Evolutionary conservation across 2,329 filamentous ascomycete genomes (phyloP).

Genomic region (Leptographium lundbergii): DNA sequence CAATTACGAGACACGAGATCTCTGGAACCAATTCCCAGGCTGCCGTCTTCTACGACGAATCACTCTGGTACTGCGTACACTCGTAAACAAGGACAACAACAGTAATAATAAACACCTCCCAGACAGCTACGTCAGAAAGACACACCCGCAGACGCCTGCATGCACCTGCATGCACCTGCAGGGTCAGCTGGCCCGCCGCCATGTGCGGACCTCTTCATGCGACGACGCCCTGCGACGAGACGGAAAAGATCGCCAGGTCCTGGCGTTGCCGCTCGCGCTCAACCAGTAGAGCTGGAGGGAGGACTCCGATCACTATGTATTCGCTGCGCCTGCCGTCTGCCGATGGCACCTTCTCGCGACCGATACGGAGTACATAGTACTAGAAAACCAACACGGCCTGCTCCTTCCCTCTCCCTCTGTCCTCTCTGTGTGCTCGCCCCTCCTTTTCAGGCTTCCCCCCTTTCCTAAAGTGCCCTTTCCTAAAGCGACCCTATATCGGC

Average conservation of each 20-base stretch:
- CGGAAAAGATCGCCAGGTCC: too few species aligned
- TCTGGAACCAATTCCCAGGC: too few species aligned
- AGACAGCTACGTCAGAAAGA: neutral
- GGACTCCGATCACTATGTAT: too few species aligned
- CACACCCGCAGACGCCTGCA: too few species aligned
- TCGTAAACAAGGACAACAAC: too few species aligned
- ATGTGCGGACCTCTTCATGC: neutral
- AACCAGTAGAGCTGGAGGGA: too few species aligned
- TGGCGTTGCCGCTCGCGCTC: too few species aligned
- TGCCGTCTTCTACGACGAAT: too few species aligned
- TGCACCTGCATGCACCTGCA: neutral
- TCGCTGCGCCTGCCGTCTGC: neutral
- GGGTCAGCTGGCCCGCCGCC: neutral
- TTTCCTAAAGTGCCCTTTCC: neutral
- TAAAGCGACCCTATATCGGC: neutral
- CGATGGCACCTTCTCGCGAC: neutral
- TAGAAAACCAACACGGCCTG: constrained; percentile 6
- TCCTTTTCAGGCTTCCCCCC: neutral
- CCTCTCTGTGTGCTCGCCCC: neutral
- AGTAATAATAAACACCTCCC: neutral
- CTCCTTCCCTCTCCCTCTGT: constrained; percentile 1
- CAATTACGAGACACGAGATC: too few species aligned
- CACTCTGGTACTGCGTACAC: too few species aligned
- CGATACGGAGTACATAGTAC: neutral
- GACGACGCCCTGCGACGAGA: neutral